Evolutionary conservation across 2,329 filamentous ascomycete genomes (phyloP).

Genomic region (Scedosporium dehoogii): DNA sequence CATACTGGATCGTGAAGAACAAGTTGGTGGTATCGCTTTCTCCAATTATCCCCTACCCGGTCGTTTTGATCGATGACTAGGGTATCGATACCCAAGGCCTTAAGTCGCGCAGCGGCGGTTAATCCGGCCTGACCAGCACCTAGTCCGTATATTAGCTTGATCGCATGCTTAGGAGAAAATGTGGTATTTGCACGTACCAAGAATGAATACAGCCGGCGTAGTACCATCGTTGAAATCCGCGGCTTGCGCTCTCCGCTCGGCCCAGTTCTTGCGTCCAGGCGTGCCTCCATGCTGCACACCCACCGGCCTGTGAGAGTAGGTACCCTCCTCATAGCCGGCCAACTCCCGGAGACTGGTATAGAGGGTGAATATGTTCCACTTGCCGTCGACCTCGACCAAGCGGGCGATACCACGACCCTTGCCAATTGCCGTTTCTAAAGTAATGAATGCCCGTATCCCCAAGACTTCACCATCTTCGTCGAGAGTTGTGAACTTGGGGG

Average conservation of each 20-base stretch:
- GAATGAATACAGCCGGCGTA: conserved; percentile 49
- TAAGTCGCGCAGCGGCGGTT: conserved; percentile 45
- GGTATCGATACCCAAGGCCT: conserved; percentile 44
- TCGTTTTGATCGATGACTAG: conserved; percentile 50
- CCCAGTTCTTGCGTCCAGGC: conserved; percentile 48
- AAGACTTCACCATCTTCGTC: conserved; percentile 37
- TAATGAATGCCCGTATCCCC: conserved; percentile 48
- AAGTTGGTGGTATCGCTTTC: conserved; percentile 51
- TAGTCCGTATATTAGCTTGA: conserved; percentile 12
- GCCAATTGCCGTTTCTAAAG: conserved; percentile 42
- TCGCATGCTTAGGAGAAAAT: too few species aligned
- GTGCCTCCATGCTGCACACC: conserved; percentile 48
- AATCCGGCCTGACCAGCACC: conserved; percentile 53
- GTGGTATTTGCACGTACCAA: conserved; percentile 34
- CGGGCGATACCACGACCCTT: conserved; percentile 45
- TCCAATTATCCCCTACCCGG: conserved; percentile 55
- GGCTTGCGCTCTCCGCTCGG: conserved; percentile 33
- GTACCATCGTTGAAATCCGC: conserved; percentile 32
- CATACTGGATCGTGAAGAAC: conserved; percentile 60
- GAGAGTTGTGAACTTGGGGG: conserved; percentile 33
- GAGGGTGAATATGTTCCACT: conserved; percentile 55
- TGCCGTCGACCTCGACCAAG: conserved; percentile 30
- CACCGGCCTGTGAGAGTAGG: conserved; percentile 34
- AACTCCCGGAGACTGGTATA: conserved; percentile 50
- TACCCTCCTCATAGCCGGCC: conserved; percentile 40